phyloP scores from a whole-genome alignment of 495 filamentous ascomycete genomes.

The Achaetomiella virescens region DNA sequence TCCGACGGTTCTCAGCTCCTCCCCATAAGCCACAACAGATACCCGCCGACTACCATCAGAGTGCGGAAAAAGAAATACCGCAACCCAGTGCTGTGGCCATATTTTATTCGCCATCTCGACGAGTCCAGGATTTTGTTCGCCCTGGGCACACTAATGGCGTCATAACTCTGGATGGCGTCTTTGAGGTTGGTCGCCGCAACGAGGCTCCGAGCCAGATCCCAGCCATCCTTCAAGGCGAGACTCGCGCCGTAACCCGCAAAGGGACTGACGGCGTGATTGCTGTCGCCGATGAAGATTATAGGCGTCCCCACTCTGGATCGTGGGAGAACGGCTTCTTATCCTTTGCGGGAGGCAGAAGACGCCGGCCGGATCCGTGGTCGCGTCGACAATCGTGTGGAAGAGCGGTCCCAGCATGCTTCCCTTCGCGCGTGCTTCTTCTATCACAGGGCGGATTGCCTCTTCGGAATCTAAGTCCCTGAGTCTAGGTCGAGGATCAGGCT shows the following conservation, averaged over 20 bases:
- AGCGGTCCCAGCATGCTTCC: conserved; percentile 26
- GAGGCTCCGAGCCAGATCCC: conserved; percentile 33
- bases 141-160: conserved; percentile 24
- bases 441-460: conserved; percentile 10
- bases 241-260: conserved; percentile 43
- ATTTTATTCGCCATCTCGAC: conserved; percentile 16
- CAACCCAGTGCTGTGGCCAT: conserved; percentile 31
- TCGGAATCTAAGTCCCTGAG: neutral
- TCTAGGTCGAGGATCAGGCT: conserved; percentile 9
- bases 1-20: neutral
- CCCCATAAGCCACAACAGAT: conserved; percentile 5
- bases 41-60: neutral
- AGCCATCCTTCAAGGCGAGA: conserved; percentile 37
- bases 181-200: conserved; percentile 13
- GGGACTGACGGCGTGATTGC: conserved; percentile 39
- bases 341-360: conserved; percentile 23
- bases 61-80: conserved; percentile 1
- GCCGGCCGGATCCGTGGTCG: conserved; percentile 23
- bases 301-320: conserved; percentile 2
- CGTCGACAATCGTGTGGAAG: conserved; percentile 28
- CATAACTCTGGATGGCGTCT: conserved; percentile 22
- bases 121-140: conserved; percentile 16
- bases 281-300: conserved; percentile 39
- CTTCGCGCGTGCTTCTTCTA: conserved; percentile 22
- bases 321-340: conserved; percentile 37